These are phyloP conservation scores for Coemansia sp. DNA, from an alignment of 192 early-diverging fungal species.

Conservation along the genomic window DNA sequence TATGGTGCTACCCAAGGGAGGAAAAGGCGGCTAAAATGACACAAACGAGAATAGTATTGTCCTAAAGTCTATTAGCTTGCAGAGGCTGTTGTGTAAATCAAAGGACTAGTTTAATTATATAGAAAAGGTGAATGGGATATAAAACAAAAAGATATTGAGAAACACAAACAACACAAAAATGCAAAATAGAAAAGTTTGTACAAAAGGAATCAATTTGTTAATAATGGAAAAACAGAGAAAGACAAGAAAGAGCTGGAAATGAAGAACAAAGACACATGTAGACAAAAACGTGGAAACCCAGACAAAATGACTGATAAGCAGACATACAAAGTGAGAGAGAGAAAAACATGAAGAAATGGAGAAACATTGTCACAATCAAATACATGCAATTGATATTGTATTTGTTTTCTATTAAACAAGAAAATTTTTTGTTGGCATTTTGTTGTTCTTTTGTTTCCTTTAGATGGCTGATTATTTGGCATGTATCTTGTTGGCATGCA, in stretches of 20 bases:
- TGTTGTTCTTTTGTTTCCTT: not conserved
- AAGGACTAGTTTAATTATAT: not conserved
- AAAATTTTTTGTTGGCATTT: no score
- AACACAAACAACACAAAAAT: not conserved
- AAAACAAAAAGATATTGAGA: not conserved
- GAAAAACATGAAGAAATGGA: not conserved
- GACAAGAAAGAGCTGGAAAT: not conserved
- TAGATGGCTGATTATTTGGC: not conserved
- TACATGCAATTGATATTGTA: not conserved
- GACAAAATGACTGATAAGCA: not conserved
- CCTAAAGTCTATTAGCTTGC: not conserved
- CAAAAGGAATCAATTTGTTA: not conserved
- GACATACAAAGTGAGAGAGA: not conserved
- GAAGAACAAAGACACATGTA: not conserved
- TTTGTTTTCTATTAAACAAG: not conserved
- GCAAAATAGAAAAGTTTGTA: not conserved
- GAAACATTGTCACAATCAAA: slow-evolving; percentile 1
- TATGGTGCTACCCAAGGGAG: not conserved
- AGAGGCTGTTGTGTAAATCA: not conserved
- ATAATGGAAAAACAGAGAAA: not conserved
- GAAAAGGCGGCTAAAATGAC: no score
- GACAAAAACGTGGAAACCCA: slow-evolving; percentile 8
- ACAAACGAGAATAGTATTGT: not conserved
- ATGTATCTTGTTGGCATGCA: not conserved
- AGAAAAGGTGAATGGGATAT: slow-evolving; percentile 3